Evolutionary conservation across 148 eudicot species (phyloP).

Genomic region (Selenicereus undatus): DNA sequence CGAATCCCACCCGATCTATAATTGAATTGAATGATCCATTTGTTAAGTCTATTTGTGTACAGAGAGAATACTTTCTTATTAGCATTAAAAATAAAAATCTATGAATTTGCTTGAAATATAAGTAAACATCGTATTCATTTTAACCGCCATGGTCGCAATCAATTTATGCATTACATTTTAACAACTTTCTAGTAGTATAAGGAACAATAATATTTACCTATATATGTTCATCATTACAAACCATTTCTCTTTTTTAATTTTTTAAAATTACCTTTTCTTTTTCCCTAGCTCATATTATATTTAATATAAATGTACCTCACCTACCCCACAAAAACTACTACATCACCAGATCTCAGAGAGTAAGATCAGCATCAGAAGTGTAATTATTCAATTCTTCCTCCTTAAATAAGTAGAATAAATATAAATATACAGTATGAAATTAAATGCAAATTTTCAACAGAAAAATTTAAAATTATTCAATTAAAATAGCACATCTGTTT

Average conservation of each 20-base stretch:
- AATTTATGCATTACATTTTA: no score
- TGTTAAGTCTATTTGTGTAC: no score
- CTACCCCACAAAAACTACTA: background rate
- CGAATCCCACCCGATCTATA: no score
- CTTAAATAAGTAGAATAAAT: background rate
- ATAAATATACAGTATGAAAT: no score
- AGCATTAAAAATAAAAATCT: no score
- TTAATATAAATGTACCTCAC: background rate
- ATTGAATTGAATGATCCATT: no score
- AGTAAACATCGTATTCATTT: constrained; percentile 14
- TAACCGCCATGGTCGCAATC: background rate
- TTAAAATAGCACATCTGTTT: no score
- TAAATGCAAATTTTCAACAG: no score
- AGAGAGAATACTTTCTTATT: no score
- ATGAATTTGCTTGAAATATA: background rate
- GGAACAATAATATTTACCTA: no score
- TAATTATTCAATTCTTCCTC: background rate
- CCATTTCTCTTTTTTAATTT: no score
- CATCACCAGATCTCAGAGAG: background rate
- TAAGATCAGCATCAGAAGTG: background rate
- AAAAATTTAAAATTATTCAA: no score
- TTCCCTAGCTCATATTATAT: background rate
- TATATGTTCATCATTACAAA: background rate
- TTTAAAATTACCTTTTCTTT: background rate
- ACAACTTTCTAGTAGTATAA: background rate